Percentiles rank a stretch among this genome's conserved stretches.
phyloP scores from a whole-genome alignment of 2,329 filamentous ascomycete species.

The Cercospora sp. region DNA sequence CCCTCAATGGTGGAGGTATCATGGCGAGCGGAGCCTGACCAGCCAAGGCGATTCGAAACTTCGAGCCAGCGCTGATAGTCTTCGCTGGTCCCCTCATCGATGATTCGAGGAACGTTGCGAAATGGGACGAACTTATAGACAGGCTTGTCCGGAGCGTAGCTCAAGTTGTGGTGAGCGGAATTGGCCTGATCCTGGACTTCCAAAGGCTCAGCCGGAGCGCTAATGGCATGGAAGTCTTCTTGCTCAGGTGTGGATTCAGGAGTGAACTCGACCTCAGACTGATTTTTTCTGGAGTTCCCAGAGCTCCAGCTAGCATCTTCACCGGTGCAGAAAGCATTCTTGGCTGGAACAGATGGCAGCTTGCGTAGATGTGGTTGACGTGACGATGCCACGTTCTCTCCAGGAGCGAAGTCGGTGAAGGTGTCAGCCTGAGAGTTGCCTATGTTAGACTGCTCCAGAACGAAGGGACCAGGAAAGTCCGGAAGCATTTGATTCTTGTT shows the following conservation, averaged over 20 bases:
- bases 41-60: not conserved
- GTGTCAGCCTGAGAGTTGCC: not conserved
- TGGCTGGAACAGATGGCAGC: not conserved
- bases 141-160: not conserved
- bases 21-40: not conserved
- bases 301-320: not conserved
- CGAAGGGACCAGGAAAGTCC: not conserved
- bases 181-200: not conserved
- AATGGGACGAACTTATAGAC: not conserved
- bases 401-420: not conserved
- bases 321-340: not conserved
- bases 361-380: not conserved
- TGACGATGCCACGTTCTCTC: not conserved
- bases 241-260: not conserved
- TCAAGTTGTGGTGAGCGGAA: not conserved
- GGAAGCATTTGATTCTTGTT: not conserved
- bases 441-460: not conserved
- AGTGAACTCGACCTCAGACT: not conserved
- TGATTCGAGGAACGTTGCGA: not conserved
- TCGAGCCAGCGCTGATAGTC: not conserved
- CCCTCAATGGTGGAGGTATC: not conserved
- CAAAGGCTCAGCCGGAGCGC: not conserved
- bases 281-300: not conserved
- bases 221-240: not conserved
- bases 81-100: not conserved